Evolutionary conservation across 257 asterid species (phyloP), one percentile per base, ranked within the genome.

Genomic region (Ocimum tenuiflorum): DNA sequence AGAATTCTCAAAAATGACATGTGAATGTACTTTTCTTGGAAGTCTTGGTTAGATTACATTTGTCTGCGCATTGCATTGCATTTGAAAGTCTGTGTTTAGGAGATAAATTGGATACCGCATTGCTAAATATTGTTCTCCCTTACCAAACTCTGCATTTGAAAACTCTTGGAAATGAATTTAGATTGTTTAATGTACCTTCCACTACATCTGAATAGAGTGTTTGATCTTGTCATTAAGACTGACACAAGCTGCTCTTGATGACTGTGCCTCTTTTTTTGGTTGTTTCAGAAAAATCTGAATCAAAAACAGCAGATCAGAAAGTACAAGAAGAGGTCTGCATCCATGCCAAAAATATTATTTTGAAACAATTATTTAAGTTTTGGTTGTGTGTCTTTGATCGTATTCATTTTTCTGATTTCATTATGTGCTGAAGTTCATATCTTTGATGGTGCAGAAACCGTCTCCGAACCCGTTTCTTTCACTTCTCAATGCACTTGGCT

Each of bases 401-500:
- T 70, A 50, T 53, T 55, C 9, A 27, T 11, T 63, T 42, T 56
- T 67, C 68, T 58, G 17, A 8, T 52, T 55, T 63, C 36, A 38
- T 17, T 53, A 66, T 64, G 61, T 52, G 55, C 76, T 77, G 53
- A 79, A 46, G 48, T 55, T 61, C 49, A 53, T 70, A 23, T 65
- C 61, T 77, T 58, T 75, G 67, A 47, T 80, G 70, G 67, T 71
- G 55, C 77, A 77, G 65, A 77, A 70, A 38, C 59, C 79, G 31
- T 52, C 81, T 59, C 70, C 63, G 43, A 81, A 67, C 73, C 84
- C 94, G 6, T 71, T 82, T 58, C 49, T 89, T 42, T 64, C 95
- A 49, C 78, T 85, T 72, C 77, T 88, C 57, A 81, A 86, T 55
- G 88, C 75, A 55, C 55, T 87, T 17, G 98, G 96, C 56, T 72